Base-by-base conservation (phyloP, 495 filamentous ascomycete genomes). In the Podospora bellae-mahoneyi region DNA sequence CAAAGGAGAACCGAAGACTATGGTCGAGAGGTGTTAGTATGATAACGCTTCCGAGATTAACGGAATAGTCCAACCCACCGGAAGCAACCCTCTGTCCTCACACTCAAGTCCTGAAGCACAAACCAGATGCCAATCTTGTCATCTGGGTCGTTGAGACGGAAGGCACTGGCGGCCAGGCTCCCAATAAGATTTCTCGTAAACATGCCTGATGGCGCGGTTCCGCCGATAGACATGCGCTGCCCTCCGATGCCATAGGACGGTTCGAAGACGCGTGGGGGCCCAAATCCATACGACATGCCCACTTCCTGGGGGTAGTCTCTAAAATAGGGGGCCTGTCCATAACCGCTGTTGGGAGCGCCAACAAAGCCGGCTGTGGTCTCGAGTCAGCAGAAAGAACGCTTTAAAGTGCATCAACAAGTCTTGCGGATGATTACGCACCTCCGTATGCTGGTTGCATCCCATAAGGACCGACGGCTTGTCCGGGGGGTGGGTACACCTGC, bases 161-260 rank as follows among this genome's bases (percentile, higher is more conserved):
- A 96, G 3, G 95, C 95, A 76, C 92, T 96, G 60, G 93, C 94
- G 60, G 91, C 90, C 28, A 97, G 82, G 75, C 92, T 97, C 18
- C 95, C 95, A 67, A 99, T 98, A 58, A 99, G 86, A 74, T 99
- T 99, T 62, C 95, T 81, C 0, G 95, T 97, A 79, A 95, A 98
- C 93, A 97, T 97, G 74, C 93, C 94, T 44, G 87, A 86, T 0
- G 90, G 90, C 32, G 75, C 75, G 62, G 69, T 75, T 16, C 73
- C 74, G 54, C 71, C 78, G 34, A 83, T 76, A 65, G 76, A 79
- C 71, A 81, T 70, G 6, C 79, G 78, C 59, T 78, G 72, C 26
- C 69, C 55, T 66, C 72, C 69, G 53, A 62, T 53, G 16, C 64
- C 67, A 26, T 69, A 73, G 39, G 64, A 62, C 48, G 69, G 55